These are phyloP conservation scores for Gaeumannomyces tritici DNA, from an alignment of 2,329 filamentous ascomycete species.

Conservation along the genomic window DNA sequence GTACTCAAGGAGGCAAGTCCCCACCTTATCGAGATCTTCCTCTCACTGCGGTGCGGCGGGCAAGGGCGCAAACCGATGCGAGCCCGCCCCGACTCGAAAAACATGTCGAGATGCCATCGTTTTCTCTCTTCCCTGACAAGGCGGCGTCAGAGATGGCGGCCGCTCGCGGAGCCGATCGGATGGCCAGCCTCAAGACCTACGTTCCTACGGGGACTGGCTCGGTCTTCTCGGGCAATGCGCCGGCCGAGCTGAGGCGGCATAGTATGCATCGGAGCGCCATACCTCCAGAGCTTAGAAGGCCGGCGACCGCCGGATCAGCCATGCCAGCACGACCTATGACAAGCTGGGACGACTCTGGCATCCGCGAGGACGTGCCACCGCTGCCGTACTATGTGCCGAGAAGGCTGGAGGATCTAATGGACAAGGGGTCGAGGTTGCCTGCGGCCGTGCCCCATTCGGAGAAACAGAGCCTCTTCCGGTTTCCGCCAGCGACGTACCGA, in stretches of 20 bases:
- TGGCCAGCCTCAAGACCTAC: constrained; percentile 5
- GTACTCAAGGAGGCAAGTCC: constrained; percentile 10
- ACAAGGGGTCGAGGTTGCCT: neutral
- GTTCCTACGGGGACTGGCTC: constrained; percentile 5
- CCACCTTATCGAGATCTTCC: constrained; percentile 9
- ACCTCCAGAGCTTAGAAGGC: neutral
- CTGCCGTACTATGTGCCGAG: neutral
- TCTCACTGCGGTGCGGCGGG: constrained; percentile 1
- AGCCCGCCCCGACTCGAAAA: neutral
- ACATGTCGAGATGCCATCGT: constrained; percentile 10
- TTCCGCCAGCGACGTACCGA: constrained; percentile 1
- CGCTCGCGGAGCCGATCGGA: neutral
- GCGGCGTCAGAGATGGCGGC: neutral
- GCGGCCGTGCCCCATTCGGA: neutral
- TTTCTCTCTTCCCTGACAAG: constrained; percentile 8
- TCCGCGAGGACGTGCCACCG: neutral
- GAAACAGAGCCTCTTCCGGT: constrained; percentile 4
- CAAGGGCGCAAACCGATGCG: neutral
- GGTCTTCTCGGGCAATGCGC: neutral
- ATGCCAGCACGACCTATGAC: neutral
- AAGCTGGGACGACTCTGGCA: neutral
- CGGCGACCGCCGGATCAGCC: neutral
- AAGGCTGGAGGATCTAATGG: neutral
- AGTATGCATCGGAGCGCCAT: neutral
- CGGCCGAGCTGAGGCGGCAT: neutral